A percentile compares a stretch with the other conserved stretches of the same genome.
These are phyloP conservation scores for Penicillium sclerotiorum DNA, from an alignment of 2,329 filamentous ascomycete species.

Conservation along the genomic window DNA sequence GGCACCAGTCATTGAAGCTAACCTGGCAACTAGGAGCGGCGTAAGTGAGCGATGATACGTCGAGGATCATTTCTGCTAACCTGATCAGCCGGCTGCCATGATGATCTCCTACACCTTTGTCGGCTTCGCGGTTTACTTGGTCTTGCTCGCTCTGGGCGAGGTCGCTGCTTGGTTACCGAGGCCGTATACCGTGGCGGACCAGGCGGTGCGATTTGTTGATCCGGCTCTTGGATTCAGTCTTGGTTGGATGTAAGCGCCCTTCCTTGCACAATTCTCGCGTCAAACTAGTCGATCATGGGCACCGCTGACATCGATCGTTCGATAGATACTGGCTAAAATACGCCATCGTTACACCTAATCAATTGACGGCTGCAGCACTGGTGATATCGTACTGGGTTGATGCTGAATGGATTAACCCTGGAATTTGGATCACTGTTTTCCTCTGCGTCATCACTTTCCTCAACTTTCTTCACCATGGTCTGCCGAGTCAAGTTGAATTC, in stretches of 20 bases:
- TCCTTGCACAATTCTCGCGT: too few species aligned
- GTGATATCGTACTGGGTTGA: constrained; percentile 77
- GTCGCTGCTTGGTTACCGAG: constrained; percentile 81
- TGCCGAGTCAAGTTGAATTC: constrained; percentile 67
- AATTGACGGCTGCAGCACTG: constrained; percentile 74
- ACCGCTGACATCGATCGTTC: background rate
- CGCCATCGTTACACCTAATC: constrained; percentile 81
- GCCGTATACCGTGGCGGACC: constrained; percentile 74
- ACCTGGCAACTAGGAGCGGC: constrained; percentile 27
- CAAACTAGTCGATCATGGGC: background rate
- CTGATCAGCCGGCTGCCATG: constrained; percentile 35
- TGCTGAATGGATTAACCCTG: constrained; percentile 67
- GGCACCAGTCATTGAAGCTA: too few species aligned
- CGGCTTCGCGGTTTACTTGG: constrained; percentile 66
- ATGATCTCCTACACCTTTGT: constrained; percentile 42
- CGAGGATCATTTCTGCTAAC: constrained; percentile 5
- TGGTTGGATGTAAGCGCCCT: constrained; percentile 62
- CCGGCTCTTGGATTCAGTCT: constrained; percentile 78
- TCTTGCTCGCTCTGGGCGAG: constrained; percentile 77
- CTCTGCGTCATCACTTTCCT: constrained; percentile 62
- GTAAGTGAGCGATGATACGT: constrained; percentile 19
- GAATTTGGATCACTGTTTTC: constrained; percentile 75
- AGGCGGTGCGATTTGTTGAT: constrained; percentile 76
- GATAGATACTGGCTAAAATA: constrained; percentile 68
- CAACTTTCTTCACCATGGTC: constrained; percentile 68